These are phyloP conservation scores for Schizopora paradoxa DNA, from an alignment of 1,284 basidiomycete genomes.

Conservation along the genomic window DNA sequence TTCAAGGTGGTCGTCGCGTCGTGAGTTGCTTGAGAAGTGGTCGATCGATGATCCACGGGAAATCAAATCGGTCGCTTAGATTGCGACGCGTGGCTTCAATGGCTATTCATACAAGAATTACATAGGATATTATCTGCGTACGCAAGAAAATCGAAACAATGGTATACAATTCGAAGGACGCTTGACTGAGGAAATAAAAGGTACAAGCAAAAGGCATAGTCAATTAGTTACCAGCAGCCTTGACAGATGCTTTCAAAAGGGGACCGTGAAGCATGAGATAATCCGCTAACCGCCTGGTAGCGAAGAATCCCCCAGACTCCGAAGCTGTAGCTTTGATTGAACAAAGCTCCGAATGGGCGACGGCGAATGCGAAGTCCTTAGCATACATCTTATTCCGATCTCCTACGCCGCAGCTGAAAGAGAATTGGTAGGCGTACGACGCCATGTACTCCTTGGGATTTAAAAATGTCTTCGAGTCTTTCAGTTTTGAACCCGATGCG, in stretches of 20 bases:
- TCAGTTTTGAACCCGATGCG: neutral
- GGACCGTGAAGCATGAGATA: neutral
- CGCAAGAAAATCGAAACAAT: neutral
- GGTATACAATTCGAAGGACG: neutral
- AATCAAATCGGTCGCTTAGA: no score
- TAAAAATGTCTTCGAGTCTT: constrained; percentile 14
- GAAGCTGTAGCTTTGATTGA: constrained; percentile 45
- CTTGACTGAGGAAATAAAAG: neutral
- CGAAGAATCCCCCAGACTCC: constrained; percentile 26
- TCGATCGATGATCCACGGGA: neutral
- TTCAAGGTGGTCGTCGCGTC: neutral
- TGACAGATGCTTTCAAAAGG: constrained; percentile 3
- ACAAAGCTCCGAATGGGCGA: constrained; percentile 44
- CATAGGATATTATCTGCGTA: neutral
- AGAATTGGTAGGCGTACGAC: constrained; percentile 38
- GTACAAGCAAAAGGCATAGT: neutral
- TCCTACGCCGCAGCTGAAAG: neutral
- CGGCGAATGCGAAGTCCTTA: constrained; percentile 38
- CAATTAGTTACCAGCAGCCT: neutral
- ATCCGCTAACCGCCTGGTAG: constrained; percentile 26
- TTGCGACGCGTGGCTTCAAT: no score
- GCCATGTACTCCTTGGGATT: constrained; percentile 38
- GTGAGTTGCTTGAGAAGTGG: neutral
- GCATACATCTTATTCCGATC: neutral
- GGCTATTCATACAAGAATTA: neutral